phyloP scores from a whole-genome alignment of 805 yeast genomes.

The Wickerhamiella sergipiensis region DNA sequence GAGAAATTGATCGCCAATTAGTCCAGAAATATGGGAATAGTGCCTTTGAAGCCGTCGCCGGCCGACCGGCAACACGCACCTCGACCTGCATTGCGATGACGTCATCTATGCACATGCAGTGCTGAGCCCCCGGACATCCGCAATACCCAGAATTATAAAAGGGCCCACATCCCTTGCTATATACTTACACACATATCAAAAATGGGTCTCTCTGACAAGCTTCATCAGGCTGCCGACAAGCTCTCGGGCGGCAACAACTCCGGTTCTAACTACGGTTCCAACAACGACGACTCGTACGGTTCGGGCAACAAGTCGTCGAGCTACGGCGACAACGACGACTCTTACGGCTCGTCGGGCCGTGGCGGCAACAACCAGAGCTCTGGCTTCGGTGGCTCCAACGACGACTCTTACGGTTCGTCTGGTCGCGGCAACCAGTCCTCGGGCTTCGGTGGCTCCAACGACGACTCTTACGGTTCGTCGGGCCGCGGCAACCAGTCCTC shows the following conservation, averaged over 20 bases:
- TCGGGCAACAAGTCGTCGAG: constrained; percentile 14
- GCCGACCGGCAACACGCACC: not conserved
- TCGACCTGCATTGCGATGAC: not conserved
- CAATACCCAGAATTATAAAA: not conserved
- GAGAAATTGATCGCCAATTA: not conserved
- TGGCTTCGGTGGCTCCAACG: constrained; percentile 20
- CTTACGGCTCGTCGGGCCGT: constrained; percentile 9
- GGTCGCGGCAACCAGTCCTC: constrained; percentile 12
- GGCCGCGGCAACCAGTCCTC: constrained; percentile 16
- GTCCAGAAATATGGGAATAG: not conserved
- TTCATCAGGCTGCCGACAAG: constrained; percentile 11
- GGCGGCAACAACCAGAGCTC: constrained; percentile 22
- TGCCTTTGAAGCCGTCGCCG: not conserved
- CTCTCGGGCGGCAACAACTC: constrained; percentile 17
- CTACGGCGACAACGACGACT: constrained; percentile 12
- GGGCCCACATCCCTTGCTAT: too few relatives aligned
- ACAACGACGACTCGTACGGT: constrained; percentile 11
- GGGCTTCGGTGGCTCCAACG: constrained; percentile 14
- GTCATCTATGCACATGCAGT: not conserved
- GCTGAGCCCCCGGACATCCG: not conserved
- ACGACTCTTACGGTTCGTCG: constrained; percentile 17
- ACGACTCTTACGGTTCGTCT: constrained; percentile 19
- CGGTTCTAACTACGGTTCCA: constrained; percentile 12
- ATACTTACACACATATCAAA: too few relatives aligned
- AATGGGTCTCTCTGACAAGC: constrained; percentile 16